Evolutionary conservation across 2,329 filamentous ascomycete species (phyloP).

Genomic region (Teratosphaeria zuluensis): DNA sequence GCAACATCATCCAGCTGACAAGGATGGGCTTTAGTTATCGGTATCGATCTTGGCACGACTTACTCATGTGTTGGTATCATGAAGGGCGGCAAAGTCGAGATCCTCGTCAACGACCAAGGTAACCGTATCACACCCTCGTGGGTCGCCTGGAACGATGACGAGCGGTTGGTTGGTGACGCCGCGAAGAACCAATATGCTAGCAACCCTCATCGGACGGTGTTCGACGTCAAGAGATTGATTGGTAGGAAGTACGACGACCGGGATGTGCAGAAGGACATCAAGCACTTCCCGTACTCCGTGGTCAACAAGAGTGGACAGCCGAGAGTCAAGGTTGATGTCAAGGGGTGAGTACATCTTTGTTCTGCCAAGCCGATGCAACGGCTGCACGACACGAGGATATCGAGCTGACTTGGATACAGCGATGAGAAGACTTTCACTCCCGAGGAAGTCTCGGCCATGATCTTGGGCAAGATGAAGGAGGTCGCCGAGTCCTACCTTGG

Average conservation of each 20-base stretch:
- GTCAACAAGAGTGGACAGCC: slow-evolving; percentile 85
- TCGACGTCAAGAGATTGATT: slow-evolving; percentile 42
- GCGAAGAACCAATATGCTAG: slow-evolving; percentile 78
- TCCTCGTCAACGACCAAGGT: slow-evolving; percentile 92
- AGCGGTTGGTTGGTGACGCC: slow-evolving; percentile 92
- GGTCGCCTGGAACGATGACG: slow-evolving; percentile 70
- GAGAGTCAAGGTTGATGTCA: slow-evolving; percentile 63
- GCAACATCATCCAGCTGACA: slow-evolving; percentile 4
- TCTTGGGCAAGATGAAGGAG: slow-evolving; percentile 88
- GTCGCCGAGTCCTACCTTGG: slow-evolving; percentile 87
- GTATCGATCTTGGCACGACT: slow-evolving; percentile 92
- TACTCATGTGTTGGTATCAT: slow-evolving; percentile 86
- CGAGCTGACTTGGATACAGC: slow-evolving; percentile 13
- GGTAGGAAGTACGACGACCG: slow-evolving; percentile 48
- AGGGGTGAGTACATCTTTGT: slow-evolving; percentile 32
- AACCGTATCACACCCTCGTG: slow-evolving; percentile 79
- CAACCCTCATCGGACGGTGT: slow-evolving; percentile 41
- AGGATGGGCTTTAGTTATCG: slow-evolving; percentile 54
- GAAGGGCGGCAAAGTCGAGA: slow-evolving; percentile 90
- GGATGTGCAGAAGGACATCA: slow-evolving; percentile 85
- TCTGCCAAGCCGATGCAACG: neutral
- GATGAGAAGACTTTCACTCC: slow-evolving; percentile 65
- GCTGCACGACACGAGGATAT: neutral
- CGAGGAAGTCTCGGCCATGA: slow-evolving; percentile 73
- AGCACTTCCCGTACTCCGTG: slow-evolving; percentile 98